Percentiles rank a stretch among this genome's conserved stretches.
Conservation (phyloP, 1,139 yeast species). For the Geotrichum histeridarum region DNA sequence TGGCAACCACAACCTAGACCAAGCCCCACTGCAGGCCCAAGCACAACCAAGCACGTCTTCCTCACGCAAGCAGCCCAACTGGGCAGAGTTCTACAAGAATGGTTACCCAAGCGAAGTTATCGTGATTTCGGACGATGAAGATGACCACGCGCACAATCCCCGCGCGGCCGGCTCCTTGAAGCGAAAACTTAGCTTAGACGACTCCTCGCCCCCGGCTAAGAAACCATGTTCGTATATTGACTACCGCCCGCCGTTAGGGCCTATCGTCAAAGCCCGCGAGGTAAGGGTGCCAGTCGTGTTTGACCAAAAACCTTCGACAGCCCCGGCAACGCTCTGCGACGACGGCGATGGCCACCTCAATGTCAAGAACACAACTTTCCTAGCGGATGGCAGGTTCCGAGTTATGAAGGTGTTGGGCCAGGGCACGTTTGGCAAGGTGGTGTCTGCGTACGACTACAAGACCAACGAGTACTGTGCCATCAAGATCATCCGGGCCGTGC, state of each 20-base stretch:
- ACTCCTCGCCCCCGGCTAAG: background rate
- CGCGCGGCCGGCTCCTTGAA: background rate
- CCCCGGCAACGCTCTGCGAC: slow-evolving; percentile 2
- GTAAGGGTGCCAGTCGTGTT: slow-evolving; percentile 12
- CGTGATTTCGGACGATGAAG: slow-evolving; percentile 34
- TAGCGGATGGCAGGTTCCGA: slow-evolving; percentile 44
- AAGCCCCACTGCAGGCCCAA: background rate
- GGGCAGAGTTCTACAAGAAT: slow-evolving; percentile 35
- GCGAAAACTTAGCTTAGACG: background rate
- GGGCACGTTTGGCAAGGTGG: slow-evolving; percentile 96
- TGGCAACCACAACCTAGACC: background rate
- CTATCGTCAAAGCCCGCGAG: slow-evolving; percentile 4
- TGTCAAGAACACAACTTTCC: slow-evolving; percentile 1
- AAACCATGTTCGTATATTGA: background rate
- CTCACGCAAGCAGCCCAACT: slow-evolving; percentile 23
- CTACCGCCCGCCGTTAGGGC: background rate
- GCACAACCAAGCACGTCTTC: background rate
- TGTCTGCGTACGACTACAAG: slow-evolving; percentile 45
- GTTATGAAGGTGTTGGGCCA: slow-evolving; percentile 61
- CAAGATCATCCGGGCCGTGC: slow-evolving; percentile 63
- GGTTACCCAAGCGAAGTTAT: slow-evolving; percentile 37
- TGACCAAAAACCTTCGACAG: background rate
- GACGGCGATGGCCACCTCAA: slow-evolving; percentile 14
- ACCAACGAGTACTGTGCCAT: slow-evolving; percentile 72
- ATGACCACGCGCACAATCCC: slow-evolving; percentile 20